Base-by-base conservation (phyloP, 495 filamentous ascomycete species). In the Venustampulla echinocandica region DNA sequence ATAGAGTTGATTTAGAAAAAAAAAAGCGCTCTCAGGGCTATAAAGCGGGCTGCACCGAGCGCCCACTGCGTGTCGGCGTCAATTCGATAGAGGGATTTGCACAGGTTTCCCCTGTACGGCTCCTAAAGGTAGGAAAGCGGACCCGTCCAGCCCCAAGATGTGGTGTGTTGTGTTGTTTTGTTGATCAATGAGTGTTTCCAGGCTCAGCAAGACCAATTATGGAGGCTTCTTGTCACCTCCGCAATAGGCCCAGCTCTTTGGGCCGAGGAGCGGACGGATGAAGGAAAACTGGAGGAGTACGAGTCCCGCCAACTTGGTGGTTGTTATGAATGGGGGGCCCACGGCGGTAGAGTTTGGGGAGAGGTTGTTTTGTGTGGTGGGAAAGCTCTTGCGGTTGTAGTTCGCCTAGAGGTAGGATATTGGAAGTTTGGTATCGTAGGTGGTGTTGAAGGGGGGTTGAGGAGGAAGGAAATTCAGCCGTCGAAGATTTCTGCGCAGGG, bases 281-380 rank as follows among this genome's bases (percentile, higher is more conserved):
- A 86, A 85, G 62, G 85, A 86, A 68, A 86, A 82, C 74, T 79
- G 68, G 64, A 72, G 66, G 65, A 73, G 74, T 67, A 68, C 81
- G 78, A 80, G 75, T 72, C 84, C 90, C 89, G 92, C 92, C 92
- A 98, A 95, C 81, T 95, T 97, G 90, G 77, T 83, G 79, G 59
- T 78, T 69, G 40, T 44, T 10, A 10, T 20, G 23, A 15, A 7
- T 21, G 11, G 34, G 20, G 21, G 52, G 44, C 48, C 47, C 33
- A 38, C 43, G 53, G 53, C 53, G 49, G 27, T 49, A 10, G 10
- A 33, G 40, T 41, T 14, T 23, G 21, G 22, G 13, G 10, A 14
- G 35, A 11, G n/a, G n/a, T n/a, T n/a, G n/a, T n/a, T 30, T 30
- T 30, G 27, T 30, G 27, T 30, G 27, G 27, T 30, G n/a, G n/a